phyloP scores from a whole-genome alignment of 495 filamentous ascomycete species.

The Cryomyces minteri region DNA sequence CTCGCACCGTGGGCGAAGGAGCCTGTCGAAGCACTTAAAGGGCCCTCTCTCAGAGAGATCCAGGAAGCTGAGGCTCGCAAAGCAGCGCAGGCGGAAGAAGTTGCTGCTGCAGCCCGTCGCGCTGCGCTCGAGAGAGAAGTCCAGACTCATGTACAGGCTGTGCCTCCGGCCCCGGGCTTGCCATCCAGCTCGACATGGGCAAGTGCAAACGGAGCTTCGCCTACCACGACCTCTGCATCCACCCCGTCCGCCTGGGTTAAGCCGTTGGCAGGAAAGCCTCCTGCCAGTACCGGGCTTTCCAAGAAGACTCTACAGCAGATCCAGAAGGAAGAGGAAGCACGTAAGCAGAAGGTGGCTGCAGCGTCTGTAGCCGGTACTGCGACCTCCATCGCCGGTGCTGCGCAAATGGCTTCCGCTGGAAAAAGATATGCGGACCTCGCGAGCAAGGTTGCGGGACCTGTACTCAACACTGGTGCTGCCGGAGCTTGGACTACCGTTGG shows the following conservation, averaged over 20 bases:
- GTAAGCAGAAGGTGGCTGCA: slow-evolving; percentile 51
- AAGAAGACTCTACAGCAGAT: slow-evolving; percentile 94
- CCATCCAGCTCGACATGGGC: slow-evolving; percentile 88
- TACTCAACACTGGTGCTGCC: slow-evolving; percentile 14
- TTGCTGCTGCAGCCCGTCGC: slow-evolving; percentile 62
- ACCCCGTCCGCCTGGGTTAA: slow-evolving; percentile 44
- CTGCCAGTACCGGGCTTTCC: slow-evolving; percentile 21
- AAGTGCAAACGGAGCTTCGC: slow-evolving; percentile 49
- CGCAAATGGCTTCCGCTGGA: slow-evolving; percentile 30
- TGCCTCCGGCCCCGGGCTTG: slow-evolving; percentile 50
- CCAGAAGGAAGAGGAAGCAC: slow-evolving; percentile 85
- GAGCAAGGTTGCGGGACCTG: slow-evolving; percentile 39
- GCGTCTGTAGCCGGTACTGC: slow-evolving; percentile 24
- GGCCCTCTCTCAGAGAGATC: slow-evolving; percentile 89
- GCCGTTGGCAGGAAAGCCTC: slow-evolving; percentile 39
- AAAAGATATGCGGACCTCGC: slow-evolving; percentile 96
- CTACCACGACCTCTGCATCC: slow-evolving; percentile 29
- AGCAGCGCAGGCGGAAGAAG: slow-evolving; percentile 78
- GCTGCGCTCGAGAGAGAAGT: slow-evolving; percentile 66
- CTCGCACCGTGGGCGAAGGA: slow-evolving; percentile 94
- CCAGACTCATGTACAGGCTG: slow-evolving; percentile 42
- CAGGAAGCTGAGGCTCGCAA: slow-evolving; percentile 88
- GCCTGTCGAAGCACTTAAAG: slow-evolving; percentile 54
- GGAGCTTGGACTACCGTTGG: slow-evolving; percentile 92
- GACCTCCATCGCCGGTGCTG: slow-evolving; percentile 26